Base-by-base conservation (phyloP, 1,284 basidiomycete species). In the Pterula multifida region DNA sequence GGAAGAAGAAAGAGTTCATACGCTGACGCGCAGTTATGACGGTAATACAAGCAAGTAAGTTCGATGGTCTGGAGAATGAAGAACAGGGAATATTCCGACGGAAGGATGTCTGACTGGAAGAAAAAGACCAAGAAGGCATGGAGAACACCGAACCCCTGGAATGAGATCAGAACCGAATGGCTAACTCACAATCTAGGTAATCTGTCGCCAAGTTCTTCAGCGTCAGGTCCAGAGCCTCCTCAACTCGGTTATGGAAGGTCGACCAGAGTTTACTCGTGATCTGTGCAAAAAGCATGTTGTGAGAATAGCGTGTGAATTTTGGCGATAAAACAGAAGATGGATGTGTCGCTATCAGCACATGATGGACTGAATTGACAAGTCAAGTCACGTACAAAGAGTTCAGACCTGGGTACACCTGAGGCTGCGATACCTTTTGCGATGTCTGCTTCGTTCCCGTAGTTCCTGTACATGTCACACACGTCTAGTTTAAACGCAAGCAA, bases 361-460 rank as follows among this genome's bases (percentile, higher is more conserved):
- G 9, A 35, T 35, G n/a, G 11, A 35, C 32, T 9, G n/a, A n/a
- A 35, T 9, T n/a, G 39, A 42, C 4, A 22, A 42, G 3, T 24
- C n/a, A 17, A 51, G 36, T 32, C 23, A 66, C 75, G 74, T 58
- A 94, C 79, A 65, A 88, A 94, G 55, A 95, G 75, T 54, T 93
- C 84, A 42, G 77, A 75, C 55, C 91, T 77, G 49, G 81, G 79
- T 21, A 93, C 76, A 26, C 88, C 90, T 49, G 82, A 84, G 44
- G 73, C 75, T 58, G 74, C 78, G 65, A 95, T 81, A 17, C 90
- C 90, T 56, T 84, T 75, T 11, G 90, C 90, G 23, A 95, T 90
- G 60, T 89, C 82, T 59, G 83, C 79, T 65, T 95, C 87, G 59
- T 90, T 90, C 53, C 77, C 75, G 58, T 85, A 82, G 4, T 63